phyloP scores from a whole-genome alignment of 495 filamentous ascomycete species.

The Penicillium atrosanguineum region DNA sequence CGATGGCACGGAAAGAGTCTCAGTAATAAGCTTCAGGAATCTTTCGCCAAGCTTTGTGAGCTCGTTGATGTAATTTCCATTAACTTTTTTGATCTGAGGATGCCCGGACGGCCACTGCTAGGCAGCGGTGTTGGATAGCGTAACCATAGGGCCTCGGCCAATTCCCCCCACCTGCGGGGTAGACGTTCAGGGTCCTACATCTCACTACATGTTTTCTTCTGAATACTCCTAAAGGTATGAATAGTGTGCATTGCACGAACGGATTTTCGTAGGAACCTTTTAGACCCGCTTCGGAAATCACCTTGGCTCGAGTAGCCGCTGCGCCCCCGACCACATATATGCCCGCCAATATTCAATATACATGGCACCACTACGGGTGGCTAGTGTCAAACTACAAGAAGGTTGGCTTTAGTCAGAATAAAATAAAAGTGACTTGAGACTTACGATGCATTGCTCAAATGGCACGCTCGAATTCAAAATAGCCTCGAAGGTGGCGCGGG shows the following conservation, averaged over 20 bases:
- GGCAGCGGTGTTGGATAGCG: too few species aligned
- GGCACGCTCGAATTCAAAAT: slow-evolving; percentile 5
- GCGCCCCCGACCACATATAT: neutral
- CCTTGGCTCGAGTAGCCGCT: too few species aligned
- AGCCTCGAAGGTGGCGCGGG: slow-evolving; percentile 1
- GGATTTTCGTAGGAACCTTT: too few species aligned
- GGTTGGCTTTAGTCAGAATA: neutral
- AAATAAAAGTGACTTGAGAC: neutral
- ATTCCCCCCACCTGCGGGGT: too few species aligned
- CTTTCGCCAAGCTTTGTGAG: slow-evolving; percentile 44
- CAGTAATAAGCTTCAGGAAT: slow-evolving; percentile 50
- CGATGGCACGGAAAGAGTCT: slow-evolving; percentile 39
- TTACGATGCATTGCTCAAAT: slow-evolving; percentile 8
- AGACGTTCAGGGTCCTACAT: too few species aligned
- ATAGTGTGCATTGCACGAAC: too few species aligned
- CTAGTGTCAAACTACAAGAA: neutral
- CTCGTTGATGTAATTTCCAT: slow-evolving; percentile 47
- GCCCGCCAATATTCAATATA: neutral
- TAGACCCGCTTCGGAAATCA: too few species aligned
- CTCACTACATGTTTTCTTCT: too few species aligned
- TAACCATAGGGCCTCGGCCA: too few species aligned
- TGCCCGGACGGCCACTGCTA: slow-evolving; percentile 25
- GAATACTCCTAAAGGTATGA: too few species aligned
- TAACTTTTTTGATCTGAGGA: slow-evolving; percentile 16
- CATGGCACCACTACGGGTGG: neutral